These are phyloP conservation scores for Hypoxylon sp. DNA, from an alignment of 2,329 filamentous ascomycete genomes.

Conservation along the genomic window DNA sequence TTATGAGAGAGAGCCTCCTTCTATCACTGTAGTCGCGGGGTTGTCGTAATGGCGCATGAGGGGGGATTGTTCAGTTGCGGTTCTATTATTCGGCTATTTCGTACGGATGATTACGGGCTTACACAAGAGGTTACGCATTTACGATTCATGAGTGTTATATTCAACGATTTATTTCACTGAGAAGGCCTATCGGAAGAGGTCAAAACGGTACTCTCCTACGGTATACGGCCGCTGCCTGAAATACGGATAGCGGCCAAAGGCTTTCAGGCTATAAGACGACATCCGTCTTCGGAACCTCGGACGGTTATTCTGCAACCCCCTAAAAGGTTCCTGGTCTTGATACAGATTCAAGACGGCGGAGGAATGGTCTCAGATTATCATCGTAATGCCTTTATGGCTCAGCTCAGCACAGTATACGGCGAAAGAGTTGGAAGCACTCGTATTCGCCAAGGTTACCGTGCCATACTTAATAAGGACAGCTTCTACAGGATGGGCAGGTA, in stretches of 20 bases:
- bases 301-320: conserved; percentile 42
- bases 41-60: conserved; percentile 32
- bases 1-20: conserved; percentile 40
- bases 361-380: conserved; percentile 24
- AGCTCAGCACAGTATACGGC: conserved; percentile 28
- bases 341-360: conserved; percentile 23
- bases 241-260: conserved; percentile 38
- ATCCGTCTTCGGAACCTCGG: conserved; percentile 35
- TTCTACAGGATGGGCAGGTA: conserved; percentile 40
- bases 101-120: conserved; percentile 34
- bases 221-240: conserved; percentile 39
- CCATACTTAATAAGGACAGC: conserved; percentile 34
- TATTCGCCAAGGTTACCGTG: conserved; percentile 35
- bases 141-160: conserved; percentile 50
- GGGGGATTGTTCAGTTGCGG: conserved; percentile 22
- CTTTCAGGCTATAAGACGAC: conserved; percentile 42
- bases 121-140: conserved; percentile 46
- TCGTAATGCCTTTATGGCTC: conserved; percentile 37
- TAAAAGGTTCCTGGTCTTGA: conserved; percentile 28
- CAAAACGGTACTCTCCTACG: conserved; percentile 48
- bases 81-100: conserved; percentile 35
- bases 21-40: conserved; percentile 45
- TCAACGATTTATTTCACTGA: conserved; percentile 44
- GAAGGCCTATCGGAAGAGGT: conserved; percentile 45
- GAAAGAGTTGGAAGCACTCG: conserved; percentile 31